Evolutionary conservation across 441 rosid genomes (phyloP).

Genomic region (Erodium chrysanthum): DNA sequence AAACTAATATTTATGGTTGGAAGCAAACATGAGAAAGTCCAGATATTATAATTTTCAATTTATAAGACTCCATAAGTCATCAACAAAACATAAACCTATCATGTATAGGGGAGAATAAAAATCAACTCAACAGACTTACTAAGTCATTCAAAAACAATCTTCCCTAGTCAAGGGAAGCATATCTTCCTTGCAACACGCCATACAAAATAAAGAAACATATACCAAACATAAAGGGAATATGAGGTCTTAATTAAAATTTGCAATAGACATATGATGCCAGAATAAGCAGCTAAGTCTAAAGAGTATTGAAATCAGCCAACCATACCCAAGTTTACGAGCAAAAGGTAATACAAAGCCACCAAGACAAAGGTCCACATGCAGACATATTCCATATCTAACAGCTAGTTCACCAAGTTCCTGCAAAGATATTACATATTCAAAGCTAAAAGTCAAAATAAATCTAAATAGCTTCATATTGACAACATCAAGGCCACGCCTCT

Average conservation of each 20-base stretch:
- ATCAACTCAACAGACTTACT: background rate
- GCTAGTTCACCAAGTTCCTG: slow-evolving; percentile 93
- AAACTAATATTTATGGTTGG: background rate
- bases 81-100: background rate
- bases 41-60: background rate
- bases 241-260: slow-evolving; percentile 6
- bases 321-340: slow-evolving; percentile 84
- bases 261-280: background rate
- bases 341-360: slow-evolving; percentile 98
- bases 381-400: slow-evolving; percentile 58
- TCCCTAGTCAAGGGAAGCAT: background rate
- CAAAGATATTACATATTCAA: slow-evolving; percentile 14
- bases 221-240: background rate
- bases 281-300: background rate
- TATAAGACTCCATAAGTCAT: background rate
- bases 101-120: background rate
- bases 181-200: background rate
- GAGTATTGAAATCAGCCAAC: slow-evolving; percentile 10
- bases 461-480: background rate
- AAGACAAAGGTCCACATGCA: slow-evolving; percentile 97
- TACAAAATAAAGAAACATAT: background rate
- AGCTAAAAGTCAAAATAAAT: slow-evolving; percentile 4
- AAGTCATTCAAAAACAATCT: background rate
- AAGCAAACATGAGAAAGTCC: background rate
- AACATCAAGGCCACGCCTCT: slow-evolving; percentile 10